Evolutionary conservation across 2,329 filamentous ascomycete genomes (phyloP).

Genomic region (Colletotrichum eleusines): DNA sequence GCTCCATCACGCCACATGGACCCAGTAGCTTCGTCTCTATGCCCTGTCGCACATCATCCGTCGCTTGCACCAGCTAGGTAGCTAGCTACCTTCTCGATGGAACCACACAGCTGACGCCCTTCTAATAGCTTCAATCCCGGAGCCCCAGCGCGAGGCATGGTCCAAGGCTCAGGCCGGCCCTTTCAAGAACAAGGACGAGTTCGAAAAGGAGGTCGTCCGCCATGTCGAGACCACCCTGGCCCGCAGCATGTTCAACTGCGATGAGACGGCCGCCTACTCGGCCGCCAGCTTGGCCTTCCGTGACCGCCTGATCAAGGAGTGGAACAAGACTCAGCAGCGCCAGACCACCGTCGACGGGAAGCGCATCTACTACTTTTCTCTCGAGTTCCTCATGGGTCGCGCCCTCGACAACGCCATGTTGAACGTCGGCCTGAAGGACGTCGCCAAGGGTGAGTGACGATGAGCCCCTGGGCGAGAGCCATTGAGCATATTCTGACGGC

Average conservation of each 20-base stretch:
- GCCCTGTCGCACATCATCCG: conserved; percentile 5
- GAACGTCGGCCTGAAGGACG: conserved; percentile 89
- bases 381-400: conserved; percentile 98
- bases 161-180: conserved; percentile 71
- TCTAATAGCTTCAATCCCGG: conserved; percentile 79
- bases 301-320: conserved; percentile 92
- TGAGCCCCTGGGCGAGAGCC: neutral
- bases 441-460: conserved; percentile 75
- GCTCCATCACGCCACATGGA: conserved; percentile 43
- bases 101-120: conserved; percentile 22
- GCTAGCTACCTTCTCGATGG: conserved; percentile 3
- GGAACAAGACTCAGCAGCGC: conserved; percentile 98
- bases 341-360: conserved; percentile 93
- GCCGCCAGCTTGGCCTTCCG: conserved; percentile 93
- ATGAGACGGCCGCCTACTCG: conserved; percentile 92
- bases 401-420: conserved; percentile 99
- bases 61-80: conserved; percentile 15
- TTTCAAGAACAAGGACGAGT: conserved; percentile 85
- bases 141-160: conserved; percentile 87
- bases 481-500: conserved; percentile 42
- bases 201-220: conserved; percentile 87
- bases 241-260: conserved; percentile 97
- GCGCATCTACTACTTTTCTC: conserved; percentile 95
- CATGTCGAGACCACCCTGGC: conserved; percentile 98
- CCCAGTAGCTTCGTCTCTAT: conserved; percentile 26